These are phyloP conservation scores for Wickerhamomyces bovis DNA, from an alignment of 805 yeast genomes.

Conservation along the genomic window DNA sequence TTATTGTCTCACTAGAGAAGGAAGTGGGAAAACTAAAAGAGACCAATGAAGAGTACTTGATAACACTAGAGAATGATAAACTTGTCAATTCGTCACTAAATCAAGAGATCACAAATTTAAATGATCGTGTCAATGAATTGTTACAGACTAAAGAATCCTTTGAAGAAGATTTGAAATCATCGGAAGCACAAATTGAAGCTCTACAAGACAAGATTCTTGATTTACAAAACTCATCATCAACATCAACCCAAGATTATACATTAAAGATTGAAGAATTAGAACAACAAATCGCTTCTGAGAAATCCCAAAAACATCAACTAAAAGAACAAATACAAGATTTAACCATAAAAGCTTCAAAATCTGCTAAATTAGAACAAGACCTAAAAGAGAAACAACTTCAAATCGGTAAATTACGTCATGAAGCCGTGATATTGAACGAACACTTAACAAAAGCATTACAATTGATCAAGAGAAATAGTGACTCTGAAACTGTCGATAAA, in stretches of 20 bases:
- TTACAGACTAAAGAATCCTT: slow-evolving; percentile 2
- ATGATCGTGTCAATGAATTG: slow-evolving; percentile 13
- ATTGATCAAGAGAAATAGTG: slow-evolving; percentile 71
- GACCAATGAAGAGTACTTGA: slow-evolving; percentile 30
- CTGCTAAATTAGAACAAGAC: slow-evolving; percentile 42
- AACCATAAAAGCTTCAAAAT: slow-evolving; percentile 18
- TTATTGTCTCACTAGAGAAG: slow-evolving; percentile 27
- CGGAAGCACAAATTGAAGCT: slow-evolving; percentile 1
- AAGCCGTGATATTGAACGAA: slow-evolving; percentile 87
- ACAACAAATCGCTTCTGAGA: slow-evolving; percentile 25
- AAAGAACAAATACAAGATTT: slow-evolving; percentile 20
- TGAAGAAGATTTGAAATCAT: background rate
- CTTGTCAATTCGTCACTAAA: slow-evolving; percentile 28
- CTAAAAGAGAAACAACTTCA: slow-evolving; percentile 66
- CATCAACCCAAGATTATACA: slow-evolving; percentile 2
- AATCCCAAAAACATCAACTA: slow-evolving; percentile 20
- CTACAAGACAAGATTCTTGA: background rate
- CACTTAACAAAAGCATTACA: slow-evolving; percentile 91
- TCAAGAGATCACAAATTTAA: slow-evolving; percentile 34
- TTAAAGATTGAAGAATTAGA: slow-evolving; percentile 7
- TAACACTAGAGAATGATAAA: slow-evolving; percentile 32
- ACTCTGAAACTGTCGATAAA: slow-evolving; percentile 75
- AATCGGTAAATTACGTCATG: slow-evolving; percentile 90
- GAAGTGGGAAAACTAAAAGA: slow-evolving; percentile 35
- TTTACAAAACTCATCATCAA: slow-evolving; percentile 3